These are phyloP conservation scores for Neurospora sp. DNA, from an alignment of 495 filamentous ascomycete species.

Conservation along the genomic window DNA sequence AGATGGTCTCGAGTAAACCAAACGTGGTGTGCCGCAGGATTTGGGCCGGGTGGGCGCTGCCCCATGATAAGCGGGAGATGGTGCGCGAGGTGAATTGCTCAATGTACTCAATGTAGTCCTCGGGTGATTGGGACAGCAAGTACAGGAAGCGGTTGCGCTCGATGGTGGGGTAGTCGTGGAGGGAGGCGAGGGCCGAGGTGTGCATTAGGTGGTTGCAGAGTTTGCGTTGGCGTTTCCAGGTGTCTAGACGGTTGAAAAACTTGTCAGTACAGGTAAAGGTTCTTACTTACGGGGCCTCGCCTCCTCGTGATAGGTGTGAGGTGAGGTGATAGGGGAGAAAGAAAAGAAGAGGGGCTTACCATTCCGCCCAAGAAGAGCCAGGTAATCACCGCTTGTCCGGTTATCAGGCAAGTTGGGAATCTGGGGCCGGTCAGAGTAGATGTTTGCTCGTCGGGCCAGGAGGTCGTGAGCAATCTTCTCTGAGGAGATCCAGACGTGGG, in stretches of 20 bases:
- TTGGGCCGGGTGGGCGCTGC: conserved; percentile 34
- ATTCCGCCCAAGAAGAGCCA: conserved; percentile 43
- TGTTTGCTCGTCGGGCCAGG: conserved; percentile 45
- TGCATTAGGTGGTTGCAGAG: conserved; percentile 49
- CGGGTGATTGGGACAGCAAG: conserved; percentile 26
- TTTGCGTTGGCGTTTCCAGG: conserved; percentile 48
- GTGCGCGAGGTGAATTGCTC: conserved; percentile 51
- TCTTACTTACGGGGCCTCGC: not conserved
- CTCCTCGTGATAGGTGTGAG: not conserved
- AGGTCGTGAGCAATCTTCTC: conserved; percentile 49
- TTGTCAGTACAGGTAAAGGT: too few species aligned
- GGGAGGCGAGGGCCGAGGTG: conserved; percentile 27
- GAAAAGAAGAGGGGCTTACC: conserved; percentile 17
- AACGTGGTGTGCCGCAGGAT: conserved; percentile 45
- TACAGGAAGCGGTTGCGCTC: conserved; percentile 47
- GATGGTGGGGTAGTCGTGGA: conserved; percentile 41
- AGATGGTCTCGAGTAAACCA: conserved; percentile 48
- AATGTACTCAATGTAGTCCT: conserved; percentile 42
- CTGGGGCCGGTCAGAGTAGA: conserved; percentile 52
- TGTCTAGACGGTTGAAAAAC: conserved; percentile 22
- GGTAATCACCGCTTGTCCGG: conserved; percentile 44
- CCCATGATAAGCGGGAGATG: conserved; percentile 50
- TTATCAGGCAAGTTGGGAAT: conserved; percentile 45
- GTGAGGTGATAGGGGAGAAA: not conserved
- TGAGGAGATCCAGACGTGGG: conserved; percentile 50